phyloP scores from a whole-genome alignment of 352 stramenopile genomes.

The Pythium oligandrum region DNA sequence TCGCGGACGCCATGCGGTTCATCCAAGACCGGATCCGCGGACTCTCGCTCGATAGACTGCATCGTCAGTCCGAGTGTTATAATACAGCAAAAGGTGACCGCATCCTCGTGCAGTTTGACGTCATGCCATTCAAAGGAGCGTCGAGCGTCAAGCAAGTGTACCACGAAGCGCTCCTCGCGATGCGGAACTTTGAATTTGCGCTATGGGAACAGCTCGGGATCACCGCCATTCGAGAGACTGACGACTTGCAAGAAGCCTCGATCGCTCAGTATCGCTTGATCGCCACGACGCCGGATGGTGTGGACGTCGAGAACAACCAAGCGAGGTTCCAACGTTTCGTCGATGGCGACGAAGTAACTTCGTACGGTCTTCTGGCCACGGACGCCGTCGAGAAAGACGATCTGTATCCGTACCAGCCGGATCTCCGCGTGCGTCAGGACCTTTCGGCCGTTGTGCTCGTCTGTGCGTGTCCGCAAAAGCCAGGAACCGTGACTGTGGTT shows the following conservation, averaged over 20 bases:
- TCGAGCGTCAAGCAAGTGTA: background rate
- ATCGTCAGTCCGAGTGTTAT: too few relatives aligned
- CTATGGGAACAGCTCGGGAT: conserved; percentile 1
- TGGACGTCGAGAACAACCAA: too few relatives aligned
- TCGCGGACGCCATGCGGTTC: background rate
- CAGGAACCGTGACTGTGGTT: too few relatives aligned
- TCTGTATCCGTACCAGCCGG: conserved; percentile 14
- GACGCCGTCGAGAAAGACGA: conserved; percentile 15
- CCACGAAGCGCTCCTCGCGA: background rate
- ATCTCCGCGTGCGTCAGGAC: background rate
- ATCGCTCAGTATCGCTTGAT: too few relatives aligned
- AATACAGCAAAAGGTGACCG: too few relatives aligned
- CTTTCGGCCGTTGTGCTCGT: too few relatives aligned
- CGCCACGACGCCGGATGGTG: too few relatives aligned
- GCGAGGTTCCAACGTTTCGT: too few relatives aligned
- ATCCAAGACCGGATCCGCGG: too few relatives aligned
- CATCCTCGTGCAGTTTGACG: too few relatives aligned
- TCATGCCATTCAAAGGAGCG: background rate
- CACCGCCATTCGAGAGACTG: conserved; percentile 3
- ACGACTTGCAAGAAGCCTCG: background rate
- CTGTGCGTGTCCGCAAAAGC: too few relatives aligned
- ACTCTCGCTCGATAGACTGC: too few relatives aligned
- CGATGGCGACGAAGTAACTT: background rate
- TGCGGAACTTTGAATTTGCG: conserved; percentile 3
- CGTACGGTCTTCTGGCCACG: background rate